Evolutionary conservation across 441 rosid genomes (phyloP), one percentile per base, ranked within the genome.

Genomic region (Gossypium schwendimanii): DNA sequence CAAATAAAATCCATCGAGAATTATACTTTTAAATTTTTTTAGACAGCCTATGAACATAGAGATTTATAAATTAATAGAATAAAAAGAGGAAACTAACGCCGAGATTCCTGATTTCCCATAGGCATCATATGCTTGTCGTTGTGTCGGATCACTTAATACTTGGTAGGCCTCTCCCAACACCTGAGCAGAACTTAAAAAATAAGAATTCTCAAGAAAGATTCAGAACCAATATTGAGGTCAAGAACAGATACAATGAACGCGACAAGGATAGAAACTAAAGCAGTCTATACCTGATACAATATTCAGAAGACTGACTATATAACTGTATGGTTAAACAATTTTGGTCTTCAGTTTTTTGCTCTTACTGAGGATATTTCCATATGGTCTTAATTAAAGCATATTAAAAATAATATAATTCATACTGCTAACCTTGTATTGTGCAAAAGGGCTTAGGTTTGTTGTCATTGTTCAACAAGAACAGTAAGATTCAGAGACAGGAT

Each of bases 131-230:
- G 99, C 97, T 85, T 92, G 94, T 9, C 98, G 88, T 82, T 92
- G 99, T 65, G 82, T 63, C 52, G 94, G 88, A 86, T 94, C 97
- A 79, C 98, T 94, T 76, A 94, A 70, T 47, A 94, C 99, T 84
- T 94, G 99, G 85, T 94, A 92, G 33, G 97, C 99, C 81, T 94
- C 99, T 77, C 99, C 97, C 79, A 94, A 80, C 59, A 82, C 92
- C 99, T 94, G 81, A 74, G 78, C 52, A 44, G 0, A 47, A 66
- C 58, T 6, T n/a, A 11, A 26, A 67, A 70, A 65, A 63, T 44
- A 69, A 23, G 64, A 60, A 70, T 21, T 28, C 73, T 6, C 74
- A 70, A 26, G 53, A 73, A 41, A 62, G 63, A 67, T 60, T 49
- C 7, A 5, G 39, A 14, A 14, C 11, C 31, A 10, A 49, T 9